phyloP scores from a whole-genome alignment of 2,329 filamentous ascomycete species.

The Sclerotinia trifoliorum region DNA sequence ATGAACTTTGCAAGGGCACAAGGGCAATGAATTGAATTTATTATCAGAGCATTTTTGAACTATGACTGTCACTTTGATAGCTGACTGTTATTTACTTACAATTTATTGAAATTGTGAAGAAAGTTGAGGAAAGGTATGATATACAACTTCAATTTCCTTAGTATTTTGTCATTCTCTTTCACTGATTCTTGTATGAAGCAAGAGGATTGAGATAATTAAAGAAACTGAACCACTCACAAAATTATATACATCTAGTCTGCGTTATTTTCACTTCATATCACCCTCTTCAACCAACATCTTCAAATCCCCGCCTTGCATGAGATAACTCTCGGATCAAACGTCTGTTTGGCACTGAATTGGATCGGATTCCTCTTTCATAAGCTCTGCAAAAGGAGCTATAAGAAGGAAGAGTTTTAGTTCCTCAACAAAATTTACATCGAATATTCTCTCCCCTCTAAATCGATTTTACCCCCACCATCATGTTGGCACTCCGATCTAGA shows the following conservation, averaged over 20 bases:
- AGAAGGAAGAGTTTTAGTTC: conserved; percentile 22
- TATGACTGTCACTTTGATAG: conserved; percentile 17
- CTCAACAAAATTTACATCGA: conserved; percentile 3
- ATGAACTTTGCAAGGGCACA: conserved; percentile 6
- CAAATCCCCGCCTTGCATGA: conserved; percentile 35
- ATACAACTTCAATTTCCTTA: not conserved
- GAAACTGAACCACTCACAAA: not conserved
- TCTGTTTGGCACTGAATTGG: conserved; percentile 33
- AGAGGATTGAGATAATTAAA: not conserved
- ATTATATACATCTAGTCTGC: conserved; percentile 28
- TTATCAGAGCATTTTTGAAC: conserved; percentile 11
- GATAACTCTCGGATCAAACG: conserved; percentile 28
- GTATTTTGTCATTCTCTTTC: not conserved
- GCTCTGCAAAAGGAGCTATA: conserved; percentile 35
- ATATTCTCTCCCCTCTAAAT: conserved; percentile 15
- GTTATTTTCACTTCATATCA: conserved; percentile 30
- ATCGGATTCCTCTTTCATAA: conserved; percentile 23
- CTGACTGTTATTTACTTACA: not conserved
- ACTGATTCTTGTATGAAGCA: not conserved
- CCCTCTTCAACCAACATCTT: not conserved
- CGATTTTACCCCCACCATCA: conserved; percentile 29
- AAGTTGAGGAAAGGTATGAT: conserved; percentile 9
- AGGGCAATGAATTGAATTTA: conserved; percentile 1
- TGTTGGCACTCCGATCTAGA: conserved; percentile 40
- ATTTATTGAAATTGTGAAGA: not conserved